Conservation (phyloP, 208 protist genomes). For the Tritrichomonas musculus region DNA sequence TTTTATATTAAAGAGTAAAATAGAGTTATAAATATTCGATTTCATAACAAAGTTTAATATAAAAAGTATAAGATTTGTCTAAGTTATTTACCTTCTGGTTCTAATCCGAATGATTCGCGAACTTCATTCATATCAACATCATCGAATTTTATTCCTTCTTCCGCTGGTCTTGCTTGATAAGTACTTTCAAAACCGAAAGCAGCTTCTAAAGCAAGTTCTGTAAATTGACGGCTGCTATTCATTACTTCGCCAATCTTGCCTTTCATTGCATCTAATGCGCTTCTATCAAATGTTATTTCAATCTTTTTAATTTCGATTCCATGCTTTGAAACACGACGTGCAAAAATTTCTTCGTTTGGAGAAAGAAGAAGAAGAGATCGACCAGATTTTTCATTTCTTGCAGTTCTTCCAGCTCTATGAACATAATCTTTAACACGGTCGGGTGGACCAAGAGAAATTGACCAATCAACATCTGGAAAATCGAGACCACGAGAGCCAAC, state of each 20-base stretch:
- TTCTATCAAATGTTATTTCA: neutral
- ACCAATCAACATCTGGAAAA: constrained; percentile 93
- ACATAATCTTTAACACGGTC: constrained; percentile 99
- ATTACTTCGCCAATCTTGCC: neutral
- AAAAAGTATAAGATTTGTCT: too few relatives aligned
- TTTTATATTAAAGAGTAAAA: too few relatives aligned
- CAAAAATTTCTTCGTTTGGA: neutral
- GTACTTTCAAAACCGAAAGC: neutral
- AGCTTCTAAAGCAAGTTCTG: neutral
- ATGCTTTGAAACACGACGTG: neutral
- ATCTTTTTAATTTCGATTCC: neutral
- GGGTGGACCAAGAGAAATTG: constrained; percentile 97
- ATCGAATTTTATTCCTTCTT: neutral
- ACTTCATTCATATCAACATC: constrained; percentile 29
- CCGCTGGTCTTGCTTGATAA: neutral
- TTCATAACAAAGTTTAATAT: too few relatives aligned
- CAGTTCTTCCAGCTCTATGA: constrained; percentile 93
- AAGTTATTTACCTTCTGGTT: neutral
- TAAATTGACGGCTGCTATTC: neutral
- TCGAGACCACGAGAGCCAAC: constrained; percentile 95
- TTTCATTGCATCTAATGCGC: neutral
- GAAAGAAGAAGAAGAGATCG: neutral
- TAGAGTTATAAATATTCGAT: too few relatives aligned
- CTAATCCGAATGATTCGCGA: neutral
- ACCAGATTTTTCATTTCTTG: constrained; percentile 76